Evolutionary conservation across 2,329 filamentous ascomycete genomes (phyloP), one percentile per base, ranked within the genome.

Genomic region (Nothophoma quercina): DNA sequence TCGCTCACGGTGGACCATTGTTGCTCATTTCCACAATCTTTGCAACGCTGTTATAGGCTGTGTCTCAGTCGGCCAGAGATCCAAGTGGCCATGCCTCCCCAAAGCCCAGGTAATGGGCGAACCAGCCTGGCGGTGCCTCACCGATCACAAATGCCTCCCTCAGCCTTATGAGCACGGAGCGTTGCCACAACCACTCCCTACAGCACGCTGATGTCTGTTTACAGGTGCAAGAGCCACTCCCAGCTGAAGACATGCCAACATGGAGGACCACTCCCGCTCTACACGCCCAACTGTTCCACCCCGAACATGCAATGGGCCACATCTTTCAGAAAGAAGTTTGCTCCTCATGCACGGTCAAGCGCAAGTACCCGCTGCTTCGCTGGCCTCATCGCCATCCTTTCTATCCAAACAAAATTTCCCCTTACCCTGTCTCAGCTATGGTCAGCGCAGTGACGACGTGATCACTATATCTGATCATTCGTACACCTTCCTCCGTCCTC

Each of bases 401-500:
- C 41, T n/a, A 12, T 34, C 35, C 39, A 21, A 43, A 26, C 56
- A 58, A 56, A 58, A 51, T 32, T 46, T 41, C 34, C 30, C 34
- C 29, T 55, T 7, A 15, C 42, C 30, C 8, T 66, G 65, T 70
- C 60, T 69, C 62, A 67, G 64, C 63, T 25, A 42, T 47, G 55
- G 38, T 56, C 58, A 51, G 21, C 19, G 18, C 21, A 43, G 60
- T 57, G 55, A 42, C 16, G 41, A 51, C 44, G 30, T 33, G 19
- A 36, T 25, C 25, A 40, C 50, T 70, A 68, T 68, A 70, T 68
- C 59, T 63, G 53, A 40, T 44, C 40, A 45, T 40, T 43, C 36
- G 30, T 44, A 55, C 34, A 44, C 52, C 43, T 26, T 35, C 34
- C 47, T 36, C 30, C 22, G 41, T 52, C 47, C 55, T 43, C 35